Evolutionary conservation across 352 stramenopile genomes (phyloP), one percentile per base, ranked within the genome.

Genomic region (Aphanomyces euteiches): DNA sequence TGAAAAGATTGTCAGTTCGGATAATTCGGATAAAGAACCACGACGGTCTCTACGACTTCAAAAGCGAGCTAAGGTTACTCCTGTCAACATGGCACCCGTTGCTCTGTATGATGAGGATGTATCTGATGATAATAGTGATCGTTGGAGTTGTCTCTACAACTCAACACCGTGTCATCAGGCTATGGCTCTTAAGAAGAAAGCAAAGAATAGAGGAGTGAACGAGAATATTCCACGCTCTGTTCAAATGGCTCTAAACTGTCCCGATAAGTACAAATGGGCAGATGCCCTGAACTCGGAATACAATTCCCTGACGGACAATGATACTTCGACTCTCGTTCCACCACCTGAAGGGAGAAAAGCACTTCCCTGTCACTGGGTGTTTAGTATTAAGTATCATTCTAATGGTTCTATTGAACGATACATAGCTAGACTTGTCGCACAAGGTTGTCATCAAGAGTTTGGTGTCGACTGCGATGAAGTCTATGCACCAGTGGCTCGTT

Each of bases 391-490:
- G n/a, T 63, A 63, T 12, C 39, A 38, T 34, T 15, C 56, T 12
- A 39, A 43, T 41, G 56, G 21, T 43, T 12, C 19, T 41, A 38
- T 63, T 63, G 56, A 63, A 34, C 19, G 36, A 10, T 63, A 43
- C 41, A 63, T 41, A 3, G 56, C 56, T 2, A 63, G 56, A 63
- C 21, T 63, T 40, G 56, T 63, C 1, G 56, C 21, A 13, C 19
- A 63, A 8, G n/a, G 56, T 1, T 15, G 19, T 8, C 36, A 43
- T 34, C 56, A 63, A 63, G 19, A 63, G 34, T 63, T 21, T 63
- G 56, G 56, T 21, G 19, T 63, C 1, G 56, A 63, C 19, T 63
- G 36, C 21, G 56, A 63, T 63, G 56, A 63, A 37, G 56, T 63
- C 1, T 63, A 63, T 63, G 56, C 56, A 43, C 56, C 56, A 21